Percentiles rank a stretch among this genome's conserved stretches.
Evolutionary conservation across 441 rosid genomes (phyloP).

Genomic region (Biscutella auriculata): DNA sequence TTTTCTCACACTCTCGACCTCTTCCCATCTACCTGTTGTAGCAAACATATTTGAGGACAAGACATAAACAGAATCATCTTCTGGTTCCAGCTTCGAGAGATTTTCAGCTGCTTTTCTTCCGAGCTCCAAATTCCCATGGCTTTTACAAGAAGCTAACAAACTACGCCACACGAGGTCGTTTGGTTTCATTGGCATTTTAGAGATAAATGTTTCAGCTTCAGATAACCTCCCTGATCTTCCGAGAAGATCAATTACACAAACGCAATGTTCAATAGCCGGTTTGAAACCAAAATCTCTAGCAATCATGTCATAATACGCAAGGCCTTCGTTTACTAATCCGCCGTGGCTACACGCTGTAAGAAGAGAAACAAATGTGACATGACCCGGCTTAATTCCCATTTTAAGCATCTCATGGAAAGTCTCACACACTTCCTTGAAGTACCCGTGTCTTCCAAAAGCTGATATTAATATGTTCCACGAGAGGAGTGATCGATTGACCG

Average conservation of each 20-base stretch:
- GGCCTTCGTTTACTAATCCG: conserved; percentile 77
- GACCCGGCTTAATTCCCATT: conserved; percentile 54
- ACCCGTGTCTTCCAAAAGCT: conserved; percentile 71
- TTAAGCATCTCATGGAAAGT: conserved; percentile 64
- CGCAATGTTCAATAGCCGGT: conserved; percentile 59
- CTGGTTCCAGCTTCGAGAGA: conserved; percentile 51
- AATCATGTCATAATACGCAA: conserved; percentile 51
- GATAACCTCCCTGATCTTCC: conserved; percentile 73
- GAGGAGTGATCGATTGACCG: conserved; percentile 32
- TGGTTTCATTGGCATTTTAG: conserved; percentile 56
- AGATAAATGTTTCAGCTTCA: conserved; percentile 56
- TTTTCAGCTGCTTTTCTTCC: conserved; percentile 62
- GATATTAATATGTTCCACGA: conserved; percentile 80
- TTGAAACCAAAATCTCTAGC: conserved; percentile 42
- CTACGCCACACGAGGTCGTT: conserved; percentile 67
- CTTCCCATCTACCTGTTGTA: conserved; percentile 70
- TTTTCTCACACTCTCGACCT: conserved; percentile 50
- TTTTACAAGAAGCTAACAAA: conserved; percentile 66
- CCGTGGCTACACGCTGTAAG: conserved; percentile 86
- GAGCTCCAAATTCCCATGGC: conserved; percentile 56
- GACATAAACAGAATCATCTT: conserved; percentile 77
- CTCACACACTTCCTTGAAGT: conserved; percentile 47
- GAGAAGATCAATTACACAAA: conserved; percentile 82
- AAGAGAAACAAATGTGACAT: conserved; percentile 76
- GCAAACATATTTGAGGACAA: conserved; percentile 74